Base-by-base conservation (phyloP, 1,139 yeast genomes). In the Casaregolazyma lundiana region DNA sequence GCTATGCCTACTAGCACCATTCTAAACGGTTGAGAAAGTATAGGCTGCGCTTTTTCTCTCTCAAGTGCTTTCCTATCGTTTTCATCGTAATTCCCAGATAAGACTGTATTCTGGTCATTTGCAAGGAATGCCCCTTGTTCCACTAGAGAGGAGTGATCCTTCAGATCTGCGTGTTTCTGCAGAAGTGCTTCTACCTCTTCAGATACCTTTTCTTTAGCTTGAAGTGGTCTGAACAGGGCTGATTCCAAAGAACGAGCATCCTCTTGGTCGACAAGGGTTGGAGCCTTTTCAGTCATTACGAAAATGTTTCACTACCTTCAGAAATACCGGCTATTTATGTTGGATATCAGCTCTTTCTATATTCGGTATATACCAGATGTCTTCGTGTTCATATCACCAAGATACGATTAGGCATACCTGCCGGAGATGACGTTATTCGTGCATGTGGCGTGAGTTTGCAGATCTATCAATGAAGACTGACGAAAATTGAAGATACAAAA, bases 1-100 rank as follows among this genome's bases (percentile, higher is more conserved):
- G 29, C 47, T 7, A 44, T 20, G 15, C 39, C 47, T 7, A 44
- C 47, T 5, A 44, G 38, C 18, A 44, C 22, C 47, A 44, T 44
- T 13, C 19, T 16, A 21, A 30, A 39, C 2, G 47, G 47, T 16
- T 44, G 47, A 21, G 47, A 32, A 13, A 18, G 20, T 22, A 44
- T 30, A 18, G 47, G 47, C 6, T 34, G 15, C 30, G 13, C 32
- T 35, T 34, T 30, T 20, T 44, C 47, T 6, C 16, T 22, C 6
- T 32, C 36, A 18, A 22, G 15, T 4, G 30, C 32, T 11, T 15
- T 16, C 18, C 43, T 32, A 24, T 44, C 47, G 1, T 35, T 29
- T 7, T 44, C 47, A 20, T 30, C n/a, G 13, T 44, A 44, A 8
- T 44, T 35, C 19, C 20, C 20, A 15, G 43, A 17, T 11, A 39